phyloP scores from a whole-genome alignment of 1,139 yeast species.

The Suhomyces maxii region DNA sequence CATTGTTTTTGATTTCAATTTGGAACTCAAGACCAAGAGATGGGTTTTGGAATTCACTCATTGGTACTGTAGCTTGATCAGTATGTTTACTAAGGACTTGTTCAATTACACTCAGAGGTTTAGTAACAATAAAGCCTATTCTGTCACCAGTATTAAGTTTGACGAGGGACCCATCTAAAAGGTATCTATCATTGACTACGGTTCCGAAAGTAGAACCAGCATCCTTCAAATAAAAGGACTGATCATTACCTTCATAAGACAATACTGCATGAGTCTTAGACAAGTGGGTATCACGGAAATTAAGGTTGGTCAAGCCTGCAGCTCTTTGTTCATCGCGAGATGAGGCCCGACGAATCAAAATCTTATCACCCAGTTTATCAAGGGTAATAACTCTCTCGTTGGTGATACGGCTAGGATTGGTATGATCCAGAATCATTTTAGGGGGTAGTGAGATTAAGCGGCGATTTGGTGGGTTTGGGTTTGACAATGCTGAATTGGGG shows the following conservation, averaged over 20 bases:
- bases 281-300: constrained; percentile 33
- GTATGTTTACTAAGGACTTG: constrained; percentile 15
- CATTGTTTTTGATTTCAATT: constrained; percentile 12
- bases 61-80: constrained; percentile 17
- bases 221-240: constrained; percentile 29
- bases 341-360: constrained; percentile 31
- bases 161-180: constrained; percentile 22
- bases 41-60: constrained; percentile 26
- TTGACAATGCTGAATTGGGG: too few relatives aligned
- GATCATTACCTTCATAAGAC: constrained; percentile 14
- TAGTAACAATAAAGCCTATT: constrained; percentile 35
- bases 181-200: constrained; percentile 27
- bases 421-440: neutral
- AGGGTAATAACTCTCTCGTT: constrained; percentile 21
- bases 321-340: constrained; percentile 23
- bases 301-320: constrained; percentile 29
- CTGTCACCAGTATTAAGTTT: constrained; percentile 24
- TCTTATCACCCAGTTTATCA: constrained; percentile 15
- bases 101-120: constrained; percentile 27
- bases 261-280: constrained; percentile 34
- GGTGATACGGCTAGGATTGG: constrained; percentile 3
- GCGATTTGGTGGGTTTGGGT: neutral
- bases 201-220: constrained; percentile 44
- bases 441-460: constrained; percentile 1
- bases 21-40: constrained; percentile 26